These are phyloP conservation scores for Rhododendron molle DNA, from an alignment of 148 eudicot species.

Conservation along the genomic window DNA sequence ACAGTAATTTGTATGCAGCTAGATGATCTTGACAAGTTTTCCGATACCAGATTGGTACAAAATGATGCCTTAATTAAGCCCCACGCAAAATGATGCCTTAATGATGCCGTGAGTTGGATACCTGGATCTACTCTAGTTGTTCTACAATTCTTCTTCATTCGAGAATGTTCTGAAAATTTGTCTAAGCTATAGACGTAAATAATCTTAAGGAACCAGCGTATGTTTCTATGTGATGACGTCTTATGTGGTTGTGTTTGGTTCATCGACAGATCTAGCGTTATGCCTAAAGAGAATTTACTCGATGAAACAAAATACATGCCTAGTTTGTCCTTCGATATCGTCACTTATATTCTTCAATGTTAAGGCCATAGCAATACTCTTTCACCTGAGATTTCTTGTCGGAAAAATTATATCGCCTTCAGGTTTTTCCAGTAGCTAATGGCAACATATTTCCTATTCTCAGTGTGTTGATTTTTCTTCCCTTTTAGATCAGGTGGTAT, in stretches of 20 bases:
- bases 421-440: too few species aligned
- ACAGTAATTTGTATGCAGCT: background rate
- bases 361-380: too few species aligned
- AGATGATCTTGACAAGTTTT: background rate
- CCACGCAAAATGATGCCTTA: too few species aligned
- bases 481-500: too few species aligned
- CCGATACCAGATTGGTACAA: background rate
- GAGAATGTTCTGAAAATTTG: background rate
- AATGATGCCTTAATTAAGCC: background rate
- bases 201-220: background rate
- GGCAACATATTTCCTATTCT: too few species aligned
- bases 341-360: too few species aligned
- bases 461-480: too few species aligned
- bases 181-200: background rate
- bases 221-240: background rate
- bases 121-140: background rate
- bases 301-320: background rate
- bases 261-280: background rate
- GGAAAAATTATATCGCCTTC: too few species aligned
- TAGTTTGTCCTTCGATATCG: too few species aligned
- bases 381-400: too few species aligned
- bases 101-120: background rate
- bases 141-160: background rate
- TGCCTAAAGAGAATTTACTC: background rate
- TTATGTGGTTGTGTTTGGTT: background rate